These are phyloP conservation scores for Cotoneaster glaucophyllus DNA, from an alignment of 306 rosid genomes.

Conservation along the genomic window DNA sequence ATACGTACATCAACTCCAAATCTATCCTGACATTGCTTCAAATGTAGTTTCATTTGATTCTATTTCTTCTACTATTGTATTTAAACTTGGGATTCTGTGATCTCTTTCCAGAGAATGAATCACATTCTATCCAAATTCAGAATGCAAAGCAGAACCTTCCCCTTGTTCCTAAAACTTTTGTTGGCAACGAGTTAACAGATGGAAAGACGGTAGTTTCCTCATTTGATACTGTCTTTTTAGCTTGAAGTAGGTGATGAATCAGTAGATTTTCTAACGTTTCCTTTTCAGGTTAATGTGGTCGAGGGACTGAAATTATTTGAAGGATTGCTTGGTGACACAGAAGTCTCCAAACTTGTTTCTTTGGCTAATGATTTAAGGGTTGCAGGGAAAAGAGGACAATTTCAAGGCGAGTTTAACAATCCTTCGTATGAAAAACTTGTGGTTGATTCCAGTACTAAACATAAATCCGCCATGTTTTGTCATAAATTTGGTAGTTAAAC, in stretches of 20 bases:
- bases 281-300: slow-evolving; percentile 59
- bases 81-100: not conserved
- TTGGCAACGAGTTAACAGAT: slow-evolving; percentile 50
- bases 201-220: slow-evolving; percentile 61
- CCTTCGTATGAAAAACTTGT: not conserved
- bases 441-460: not conserved
- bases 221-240: slow-evolving; percentile 5
- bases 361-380: slow-evolving; percentile 64
- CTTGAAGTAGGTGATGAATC: not conserved
- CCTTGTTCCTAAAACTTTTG: slow-evolving; percentile 47
- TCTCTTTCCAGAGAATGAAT: slow-evolving; percentile 48
- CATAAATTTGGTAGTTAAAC: not conserved
- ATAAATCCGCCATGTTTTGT: not conserved
- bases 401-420: slow-evolving; percentile 51
- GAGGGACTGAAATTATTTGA: slow-evolving; percentile 81
- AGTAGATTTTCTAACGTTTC: not conserved
- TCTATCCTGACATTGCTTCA: not conserved
- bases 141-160: slow-evolving; percentile 39
- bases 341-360: slow-evolving; percentile 57
- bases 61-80: not conserved
- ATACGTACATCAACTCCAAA: not conserved
- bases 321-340: slow-evolving; percentile 40
- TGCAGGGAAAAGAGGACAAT: slow-evolving; percentile 67
- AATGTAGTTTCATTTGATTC: not conserved
- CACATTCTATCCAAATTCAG: slow-evolving; percentile 31